These are phyloP conservation scores for Blastocystis sp. DNA, from an alignment of 352 stramenopile genomes.

Conservation along the genomic window DNA sequence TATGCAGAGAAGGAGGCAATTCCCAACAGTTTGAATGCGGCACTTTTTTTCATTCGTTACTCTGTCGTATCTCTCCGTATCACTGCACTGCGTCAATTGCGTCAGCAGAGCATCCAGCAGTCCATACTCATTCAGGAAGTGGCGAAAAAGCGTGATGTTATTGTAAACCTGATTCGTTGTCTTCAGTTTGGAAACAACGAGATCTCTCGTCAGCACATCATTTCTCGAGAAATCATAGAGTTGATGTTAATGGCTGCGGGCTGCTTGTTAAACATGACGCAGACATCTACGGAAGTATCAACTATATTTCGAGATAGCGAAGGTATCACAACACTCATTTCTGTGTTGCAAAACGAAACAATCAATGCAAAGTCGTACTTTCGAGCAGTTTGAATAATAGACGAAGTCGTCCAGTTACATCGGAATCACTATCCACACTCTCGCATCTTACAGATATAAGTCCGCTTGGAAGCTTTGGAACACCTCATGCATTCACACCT, in stretches of 20 bases:
- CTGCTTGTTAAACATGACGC: constrained; percentile 6
- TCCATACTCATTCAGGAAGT: not conserved
- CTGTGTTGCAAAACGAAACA: not conserved
- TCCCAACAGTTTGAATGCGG: not conserved
- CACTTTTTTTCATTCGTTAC: not conserved
- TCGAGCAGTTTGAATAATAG: not conserved
- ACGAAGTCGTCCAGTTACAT: not conserved
- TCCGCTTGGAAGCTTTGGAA: too few species aligned
- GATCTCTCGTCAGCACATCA: not conserved
- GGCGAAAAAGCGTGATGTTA: not conserved
- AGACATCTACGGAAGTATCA: not conserved
- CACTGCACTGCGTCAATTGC: not conserved
- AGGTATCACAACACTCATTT: constrained; percentile 27
- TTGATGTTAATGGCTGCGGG: not conserved
- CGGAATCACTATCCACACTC: not conserved
- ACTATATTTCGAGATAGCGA: constrained; percentile 45
- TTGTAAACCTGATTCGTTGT: constrained; percentile 4
- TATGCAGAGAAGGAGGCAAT: not conserved
- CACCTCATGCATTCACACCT: not conserved
- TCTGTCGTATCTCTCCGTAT: not conserved
- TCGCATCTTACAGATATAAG: not conserved
- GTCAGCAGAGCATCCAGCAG: not conserved
- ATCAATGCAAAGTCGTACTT: not conserved
- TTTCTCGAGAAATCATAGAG: not conserved
- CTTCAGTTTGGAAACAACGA: constrained; percentile 9